Evolutionary conservation across 2,329 filamentous ascomycete genomes (phyloP).

Genomic region (Trichophyton verrucosum): DNA sequence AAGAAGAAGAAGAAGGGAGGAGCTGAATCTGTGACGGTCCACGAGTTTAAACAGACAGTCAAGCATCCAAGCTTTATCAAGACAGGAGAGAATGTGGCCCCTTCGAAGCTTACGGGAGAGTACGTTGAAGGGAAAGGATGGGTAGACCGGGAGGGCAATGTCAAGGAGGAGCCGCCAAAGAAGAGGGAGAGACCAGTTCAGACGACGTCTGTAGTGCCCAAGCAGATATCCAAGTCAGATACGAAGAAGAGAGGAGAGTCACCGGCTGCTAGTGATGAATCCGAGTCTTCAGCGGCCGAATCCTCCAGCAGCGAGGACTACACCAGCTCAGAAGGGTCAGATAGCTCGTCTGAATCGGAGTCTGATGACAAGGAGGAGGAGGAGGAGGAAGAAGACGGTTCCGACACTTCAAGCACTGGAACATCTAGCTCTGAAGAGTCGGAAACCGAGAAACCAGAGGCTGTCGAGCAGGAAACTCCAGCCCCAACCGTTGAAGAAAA

Average conservation of each 20-base stretch:
- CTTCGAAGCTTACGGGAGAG: slow-evolving; percentile 41
- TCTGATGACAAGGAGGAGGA: background rate
- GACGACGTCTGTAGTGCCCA: background rate
- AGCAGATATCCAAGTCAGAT: background rate
- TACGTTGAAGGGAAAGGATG: slow-evolving; percentile 81
- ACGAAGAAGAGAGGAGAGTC: background rate
- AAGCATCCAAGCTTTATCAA: slow-evolving; percentile 76
- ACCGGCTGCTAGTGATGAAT: background rate
- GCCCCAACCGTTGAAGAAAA: slow-evolving; percentile 13
- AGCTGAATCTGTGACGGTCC: slow-evolving; percentile 56
- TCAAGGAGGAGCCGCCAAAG: slow-evolving; percentile 40
- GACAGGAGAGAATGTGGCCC: slow-evolving; percentile 34
- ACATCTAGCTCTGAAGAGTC: background rate
- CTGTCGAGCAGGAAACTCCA: slow-evolving; percentile 4
- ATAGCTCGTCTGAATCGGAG: background rate
- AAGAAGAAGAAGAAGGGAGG: slow-evolving; percentile 38
- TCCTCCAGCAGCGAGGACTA: background rate
- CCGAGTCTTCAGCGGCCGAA: background rate
- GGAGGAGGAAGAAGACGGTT: background rate
- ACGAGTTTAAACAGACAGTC: slow-evolving; percentile 78
- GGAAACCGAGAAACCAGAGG: slow-evolving; percentile 18
- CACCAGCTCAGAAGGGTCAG: background rate
- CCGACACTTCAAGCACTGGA: background rate
- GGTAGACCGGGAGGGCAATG: slow-evolving; percentile 64
- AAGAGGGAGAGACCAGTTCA: slow-evolving; percentile 1